These are phyloP conservation scores for Solanum bulbocastanum DNA, from an alignment of 257 asterid genomes.

Conservation along the genomic window DNA sequence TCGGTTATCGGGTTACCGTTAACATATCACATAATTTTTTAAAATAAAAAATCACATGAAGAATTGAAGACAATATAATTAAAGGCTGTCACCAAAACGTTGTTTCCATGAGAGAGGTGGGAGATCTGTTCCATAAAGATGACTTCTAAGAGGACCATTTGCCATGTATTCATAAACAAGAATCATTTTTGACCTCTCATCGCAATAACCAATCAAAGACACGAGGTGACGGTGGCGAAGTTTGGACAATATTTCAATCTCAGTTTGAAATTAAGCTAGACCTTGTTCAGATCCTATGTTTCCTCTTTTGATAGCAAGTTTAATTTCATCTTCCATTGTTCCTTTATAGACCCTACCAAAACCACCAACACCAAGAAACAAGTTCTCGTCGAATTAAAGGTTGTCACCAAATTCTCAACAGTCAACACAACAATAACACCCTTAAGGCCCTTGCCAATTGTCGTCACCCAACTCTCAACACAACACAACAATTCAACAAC, in stretches of 20 bases:
- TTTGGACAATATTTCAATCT: conserved; percentile 41
- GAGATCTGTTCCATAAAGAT: conserved; percentile 38
- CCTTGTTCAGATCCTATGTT: conserved; percentile 44
- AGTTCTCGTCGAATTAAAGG: conserved; percentile 19
- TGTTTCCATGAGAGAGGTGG: conserved; percentile 37
- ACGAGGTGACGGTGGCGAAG: conserved; percentile 43
- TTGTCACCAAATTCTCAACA: no score
- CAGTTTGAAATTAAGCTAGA: conserved; percentile 35
- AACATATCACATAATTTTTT: no score
- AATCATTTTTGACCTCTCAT: conserved; percentile 42
- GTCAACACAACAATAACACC: no score
- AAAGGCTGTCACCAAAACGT: conserved; percentile 30
- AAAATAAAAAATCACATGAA: no score
- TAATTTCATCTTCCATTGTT: conserved; percentile 32
- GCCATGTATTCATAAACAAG: conserved; percentile 45
- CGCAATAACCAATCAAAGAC: conserved; percentile 41
- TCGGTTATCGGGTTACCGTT: no score
- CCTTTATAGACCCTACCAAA: conserved; percentile 44
- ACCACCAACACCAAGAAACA: conserved; percentile 46
- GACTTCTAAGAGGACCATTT: conserved; percentile 39
- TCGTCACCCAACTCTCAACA: no score
- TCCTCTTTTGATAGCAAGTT: conserved; percentile 37
- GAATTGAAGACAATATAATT: no score
- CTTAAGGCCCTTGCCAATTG: no score
- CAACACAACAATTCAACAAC: no score